These are phyloP conservation scores for Edaphochlamys debaryana DNA, from an alignment of 139 green algal genomes.

Conservation along the genomic window DNA sequence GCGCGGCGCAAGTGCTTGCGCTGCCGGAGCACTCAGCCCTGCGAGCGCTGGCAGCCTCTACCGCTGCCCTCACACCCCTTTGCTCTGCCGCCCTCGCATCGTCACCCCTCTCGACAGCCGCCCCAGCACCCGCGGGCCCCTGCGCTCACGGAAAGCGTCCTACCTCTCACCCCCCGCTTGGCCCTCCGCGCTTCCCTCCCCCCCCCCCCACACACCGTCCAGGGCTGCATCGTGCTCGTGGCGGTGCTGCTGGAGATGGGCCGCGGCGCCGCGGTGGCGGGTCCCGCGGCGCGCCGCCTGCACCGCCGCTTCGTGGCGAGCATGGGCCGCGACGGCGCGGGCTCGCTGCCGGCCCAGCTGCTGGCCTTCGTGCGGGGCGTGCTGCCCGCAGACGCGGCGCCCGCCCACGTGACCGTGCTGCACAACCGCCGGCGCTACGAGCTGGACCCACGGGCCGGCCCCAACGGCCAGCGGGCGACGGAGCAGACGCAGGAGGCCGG, in stretches of 20 bases:
- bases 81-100: no score
- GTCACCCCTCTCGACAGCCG: no score
- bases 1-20: no score
- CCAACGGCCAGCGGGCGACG: neutral
- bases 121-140: no score
- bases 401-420: neutral
- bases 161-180: no score
- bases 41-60: no score
- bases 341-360: neutral
- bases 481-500: neutral
- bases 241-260: slow-evolving; percentile 21
- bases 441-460: neutral
- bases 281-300: neutral
- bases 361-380: slow-evolving; percentile 4
- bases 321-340: neutral
- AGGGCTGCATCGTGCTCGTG: neutral
- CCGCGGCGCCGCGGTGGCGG: neutral
- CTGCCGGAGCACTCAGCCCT: no score
- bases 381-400: neutral
- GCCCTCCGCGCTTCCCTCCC: no score
- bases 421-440: slow-evolving; percentile 2
- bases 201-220: no score
- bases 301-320: neutral
- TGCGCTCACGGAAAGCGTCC: no score
- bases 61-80: no score